Percentiles rank a stretch among this genome's conserved stretches.
Conservation (phyloP, 257 asterid genomes). For the Plantago major region DNA sequence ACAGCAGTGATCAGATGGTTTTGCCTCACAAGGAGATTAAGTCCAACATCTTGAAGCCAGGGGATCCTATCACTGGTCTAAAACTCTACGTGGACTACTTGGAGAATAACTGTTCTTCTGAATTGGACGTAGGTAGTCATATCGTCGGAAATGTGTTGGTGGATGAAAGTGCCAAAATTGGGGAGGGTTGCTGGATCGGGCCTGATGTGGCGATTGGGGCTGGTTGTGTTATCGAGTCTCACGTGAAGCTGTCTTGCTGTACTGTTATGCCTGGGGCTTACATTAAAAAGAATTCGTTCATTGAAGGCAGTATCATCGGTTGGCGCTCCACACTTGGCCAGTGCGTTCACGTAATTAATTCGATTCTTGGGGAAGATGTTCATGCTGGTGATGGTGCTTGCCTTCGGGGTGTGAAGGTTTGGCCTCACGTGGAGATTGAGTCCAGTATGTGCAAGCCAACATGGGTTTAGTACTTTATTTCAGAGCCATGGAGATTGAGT, state of each 20-base stretch:
- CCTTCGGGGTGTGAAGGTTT: slow-evolving; percentile 71
- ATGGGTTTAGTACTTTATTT: too few species aligned
- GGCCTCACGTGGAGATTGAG: slow-evolving; percentile 85
- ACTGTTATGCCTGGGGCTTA: slow-evolving; percentile 83
- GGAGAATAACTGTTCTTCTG: slow-evolving; percentile 48
- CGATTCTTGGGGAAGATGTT: slow-evolving; percentile 79
- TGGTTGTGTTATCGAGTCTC: slow-evolving; percentile 67
- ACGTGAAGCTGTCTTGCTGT: slow-evolving; percentile 84
- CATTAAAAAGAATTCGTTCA: slow-evolving; percentile 67
- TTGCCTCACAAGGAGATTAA: slow-evolving; percentile 88
- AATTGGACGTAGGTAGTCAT: slow-evolving; percentile 51
- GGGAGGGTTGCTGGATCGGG: slow-evolving; percentile 80
- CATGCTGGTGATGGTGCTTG: slow-evolving; percentile 76
- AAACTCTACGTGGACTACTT: slow-evolving; percentile 65
- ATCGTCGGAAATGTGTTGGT: slow-evolving; percentile 68
- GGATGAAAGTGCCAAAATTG: slow-evolving; percentile 68
- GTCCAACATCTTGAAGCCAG: slow-evolving; percentile 75
- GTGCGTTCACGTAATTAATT: slow-evolving; percentile 85
- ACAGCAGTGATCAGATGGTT: slow-evolving; percentile 78
- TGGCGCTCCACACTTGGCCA: slow-evolving; percentile 90
- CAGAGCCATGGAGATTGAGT: too few species aligned
- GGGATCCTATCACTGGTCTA: slow-evolving; percentile 52
- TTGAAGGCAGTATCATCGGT: slow-evolving; percentile 74
- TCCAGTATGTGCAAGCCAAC: slow-evolving; percentile 64
- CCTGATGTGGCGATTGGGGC: slow-evolving; percentile 88